A percentile compares a stretch with the other conserved stretches of the same genome.
phyloP scores from a whole-genome alignment of 352 stramenopile species.

The Globisporangium emineosum region DNA sequence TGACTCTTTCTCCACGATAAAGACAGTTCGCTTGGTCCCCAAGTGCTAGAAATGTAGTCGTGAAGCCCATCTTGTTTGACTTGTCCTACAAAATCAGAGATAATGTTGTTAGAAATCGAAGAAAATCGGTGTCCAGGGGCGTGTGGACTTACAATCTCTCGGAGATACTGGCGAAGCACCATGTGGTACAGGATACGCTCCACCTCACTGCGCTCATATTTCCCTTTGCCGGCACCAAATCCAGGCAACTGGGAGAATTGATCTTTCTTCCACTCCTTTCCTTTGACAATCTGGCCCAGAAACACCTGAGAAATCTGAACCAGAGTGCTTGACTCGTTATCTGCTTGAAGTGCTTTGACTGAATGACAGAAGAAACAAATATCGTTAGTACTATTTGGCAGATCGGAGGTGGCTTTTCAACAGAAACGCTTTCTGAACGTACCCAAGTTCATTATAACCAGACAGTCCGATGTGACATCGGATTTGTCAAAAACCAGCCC shows the following conservation, averaged over 20 bases:
- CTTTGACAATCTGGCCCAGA: constrained; percentile 61
- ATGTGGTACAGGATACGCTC: constrained; percentile 88
- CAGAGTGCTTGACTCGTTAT: constrained; percentile 59
- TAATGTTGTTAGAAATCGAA: neutral
- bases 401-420: neutral
- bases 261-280: constrained; percentile 67
- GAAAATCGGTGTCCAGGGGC: too few species aligned
- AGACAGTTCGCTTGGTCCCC: constrained; percentile 55
- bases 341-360: constrained; percentile 63
- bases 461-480: constrained; percentile 76
- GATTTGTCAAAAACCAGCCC: constrained; percentile 67
- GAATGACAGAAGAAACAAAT: neutral
- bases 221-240: constrained; percentile 68
- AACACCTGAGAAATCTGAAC: constrained; percentile 77
- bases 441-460: constrained; percentile 59
- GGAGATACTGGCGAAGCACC: constrained; percentile 80
- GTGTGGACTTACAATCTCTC: constrained; percentile 46
- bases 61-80: constrained; percentile 80
- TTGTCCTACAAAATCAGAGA: constrained; percentile 44
- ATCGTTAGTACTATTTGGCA: neutral
- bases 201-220: constrained; percentile 74
- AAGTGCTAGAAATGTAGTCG: constrained; percentile 71
- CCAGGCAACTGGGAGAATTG: constrained; percentile 53
- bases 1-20: constrained; percentile 59
- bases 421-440: constrained; percentile 16